Percentiles rank a stretch among this genome's conserved stretches.
These are phyloP conservation scores for Wallacemonas sp. DNA, from an alignment of 208 protist genomes.

Conservation along the genomic window DNA sequence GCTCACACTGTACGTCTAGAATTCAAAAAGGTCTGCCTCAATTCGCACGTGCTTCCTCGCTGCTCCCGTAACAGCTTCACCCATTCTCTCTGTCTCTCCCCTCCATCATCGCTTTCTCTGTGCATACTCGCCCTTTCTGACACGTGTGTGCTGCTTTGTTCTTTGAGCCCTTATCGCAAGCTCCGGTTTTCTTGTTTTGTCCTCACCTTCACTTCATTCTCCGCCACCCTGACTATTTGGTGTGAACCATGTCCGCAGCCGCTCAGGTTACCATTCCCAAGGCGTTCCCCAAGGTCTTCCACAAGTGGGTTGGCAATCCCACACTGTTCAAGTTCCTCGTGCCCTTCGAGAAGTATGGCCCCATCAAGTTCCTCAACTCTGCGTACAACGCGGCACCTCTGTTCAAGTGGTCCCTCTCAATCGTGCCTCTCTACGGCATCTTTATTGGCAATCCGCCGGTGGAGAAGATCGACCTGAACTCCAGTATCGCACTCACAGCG, in stretches of 20 bases:
- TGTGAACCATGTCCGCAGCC: slow-evolving; percentile 37
- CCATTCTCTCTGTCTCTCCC: slow-evolving; percentile 16
- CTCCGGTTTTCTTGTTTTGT: background rate
- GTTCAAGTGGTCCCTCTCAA: slow-evolving; percentile 89
- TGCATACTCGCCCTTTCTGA: background rate
- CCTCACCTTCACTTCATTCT: background rate
- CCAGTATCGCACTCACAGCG: slow-evolving; percentile 70
- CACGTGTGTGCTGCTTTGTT: background rate
- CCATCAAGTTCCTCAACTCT: slow-evolving; percentile 81
- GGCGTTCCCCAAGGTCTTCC: slow-evolving; percentile 67
- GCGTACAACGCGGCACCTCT: slow-evolving; percentile 83
- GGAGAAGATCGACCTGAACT: slow-evolving; percentile 89
- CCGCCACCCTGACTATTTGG: too few species aligned
- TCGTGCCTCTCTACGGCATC: slow-evolving; percentile 86
- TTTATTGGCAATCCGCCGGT: slow-evolving; percentile 72
- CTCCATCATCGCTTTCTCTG: slow-evolving; percentile 5
- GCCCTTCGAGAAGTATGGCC: slow-evolving; percentile 68
- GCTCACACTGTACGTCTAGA: too few species aligned
- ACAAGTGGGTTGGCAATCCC: slow-evolving; percentile 74
- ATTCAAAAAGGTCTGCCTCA: background rate
- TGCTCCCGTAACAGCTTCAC: slow-evolving; percentile 1
- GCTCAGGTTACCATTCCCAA: slow-evolving; percentile 71
- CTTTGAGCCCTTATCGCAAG: background rate
- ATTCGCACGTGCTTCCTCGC: background rate
- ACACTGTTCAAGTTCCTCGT: slow-evolving; percentile 72